These are phyloP conservation scores for Diaporthe sp. DNA, from an alignment of 2,329 filamentous ascomycete species.

Conservation along the genomic window DNA sequence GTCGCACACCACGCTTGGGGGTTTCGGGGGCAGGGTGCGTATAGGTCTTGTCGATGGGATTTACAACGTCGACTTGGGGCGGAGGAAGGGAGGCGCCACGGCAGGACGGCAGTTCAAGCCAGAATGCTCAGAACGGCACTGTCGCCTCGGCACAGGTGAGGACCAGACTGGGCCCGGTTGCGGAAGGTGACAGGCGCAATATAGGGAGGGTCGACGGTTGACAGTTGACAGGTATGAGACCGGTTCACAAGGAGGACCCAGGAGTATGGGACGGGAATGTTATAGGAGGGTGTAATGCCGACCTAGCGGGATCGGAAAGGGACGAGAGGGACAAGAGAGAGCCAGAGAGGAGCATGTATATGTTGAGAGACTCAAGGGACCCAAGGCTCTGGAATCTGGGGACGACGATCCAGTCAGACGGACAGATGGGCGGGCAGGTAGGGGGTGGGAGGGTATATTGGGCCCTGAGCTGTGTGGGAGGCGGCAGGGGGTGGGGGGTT, in stretches of 20 bases:
- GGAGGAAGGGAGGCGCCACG: not conserved
- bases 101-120: conserved; percentile 3
- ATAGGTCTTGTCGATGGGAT: not conserved
- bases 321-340: not conserved
- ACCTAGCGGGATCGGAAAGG: conserved; percentile 11
- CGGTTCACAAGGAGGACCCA: conserved; percentile 27
- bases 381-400: conserved; percentile 3
- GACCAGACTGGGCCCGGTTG: not conserved
- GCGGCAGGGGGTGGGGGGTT: not conserved
- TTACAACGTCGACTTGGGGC: conserved; percentile 14
- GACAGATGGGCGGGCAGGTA: not conserved
- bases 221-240: conserved; percentile 1
- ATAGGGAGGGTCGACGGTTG: not conserved
- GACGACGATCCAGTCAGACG: conserved; percentile 11
- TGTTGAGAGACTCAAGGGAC: not conserved
- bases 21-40: not conserved
- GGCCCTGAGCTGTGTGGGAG: not conserved
- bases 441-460: conserved; percentile 12
- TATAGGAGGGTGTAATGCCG: conserved; percentile 11
- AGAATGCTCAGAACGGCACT: not conserved
- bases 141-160: conserved; percentile 8
- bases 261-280: conserved; percentile 13
- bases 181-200: conserved; percentile 19
- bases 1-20: conserved; percentile 18
- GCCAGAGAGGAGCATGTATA: not conserved